These are phyloP conservation scores for Linnemannia zychae DNA, from an alignment of 192 early-diverging fungal genomes.

Conservation along the genomic window DNA sequence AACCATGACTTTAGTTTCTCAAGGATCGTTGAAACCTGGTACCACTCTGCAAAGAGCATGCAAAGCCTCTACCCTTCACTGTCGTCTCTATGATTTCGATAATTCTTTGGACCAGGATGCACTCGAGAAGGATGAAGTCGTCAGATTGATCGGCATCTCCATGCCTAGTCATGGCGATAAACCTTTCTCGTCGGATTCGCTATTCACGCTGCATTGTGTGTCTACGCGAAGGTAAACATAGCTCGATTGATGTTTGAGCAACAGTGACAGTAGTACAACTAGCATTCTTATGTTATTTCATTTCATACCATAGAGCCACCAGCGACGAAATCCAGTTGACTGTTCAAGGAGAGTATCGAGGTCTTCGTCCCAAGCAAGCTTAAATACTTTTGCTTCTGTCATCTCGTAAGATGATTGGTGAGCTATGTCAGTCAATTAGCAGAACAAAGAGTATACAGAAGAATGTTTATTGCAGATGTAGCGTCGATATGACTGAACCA, in stretches of 20 bases:
- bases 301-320: too few relatives aligned
- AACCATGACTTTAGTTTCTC: too few relatives aligned
- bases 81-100: conserved; percentile 25
- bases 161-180: background rate
- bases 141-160: conserved; percentile 16
- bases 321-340: conserved; percentile 21
- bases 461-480: too few relatives aligned
- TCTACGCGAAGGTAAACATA: conserved; percentile 12
- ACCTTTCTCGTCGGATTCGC: background rate
- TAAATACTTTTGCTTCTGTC: background rate
- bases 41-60: background rate
- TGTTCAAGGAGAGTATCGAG: conserved; percentile 4
- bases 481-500: too few relatives aligned
- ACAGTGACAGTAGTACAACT: too few relatives aligned
- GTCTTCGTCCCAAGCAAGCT: background rate
- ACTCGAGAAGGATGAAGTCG: conserved; percentile 12
- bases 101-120: conserved; percentile 11
- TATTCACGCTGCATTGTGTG: conserved; percentile 15
- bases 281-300: background rate
- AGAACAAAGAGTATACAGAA: background rate
- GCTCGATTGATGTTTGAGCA: too few relatives aligned
- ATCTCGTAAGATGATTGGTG: background rate
- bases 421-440: background rate
- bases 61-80: background rate
- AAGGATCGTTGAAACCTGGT: background rate